Evolutionary conservation across 2,329 filamentous ascomycete genomes (phyloP).

Genomic region (Zelopaecilomyces penicillatus): DNA sequence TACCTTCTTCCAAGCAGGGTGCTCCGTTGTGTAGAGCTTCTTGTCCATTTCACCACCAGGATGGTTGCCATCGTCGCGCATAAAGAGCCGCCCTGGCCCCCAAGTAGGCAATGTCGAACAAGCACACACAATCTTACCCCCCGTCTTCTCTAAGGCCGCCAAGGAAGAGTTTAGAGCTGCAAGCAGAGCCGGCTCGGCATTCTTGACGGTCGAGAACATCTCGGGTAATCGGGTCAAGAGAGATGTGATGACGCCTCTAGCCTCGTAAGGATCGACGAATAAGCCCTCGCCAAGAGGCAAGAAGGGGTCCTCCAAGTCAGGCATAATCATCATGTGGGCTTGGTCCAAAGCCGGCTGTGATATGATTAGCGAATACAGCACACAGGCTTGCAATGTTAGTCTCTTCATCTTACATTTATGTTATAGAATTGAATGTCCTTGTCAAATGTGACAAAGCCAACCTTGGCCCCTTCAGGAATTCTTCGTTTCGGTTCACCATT

Average conservation of each 20-base stretch:
- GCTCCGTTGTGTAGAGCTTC: constrained; percentile 84
- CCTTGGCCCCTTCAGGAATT: constrained; percentile 71
- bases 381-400: neutral
- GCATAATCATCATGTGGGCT: constrained; percentile 98
- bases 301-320: constrained; percentile 93
- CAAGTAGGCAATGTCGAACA: constrained; percentile 82
- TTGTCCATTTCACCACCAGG: constrained; percentile 83
- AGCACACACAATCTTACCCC: constrained; percentile 87
- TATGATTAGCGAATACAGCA: neutral
- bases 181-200: constrained; percentile 81
- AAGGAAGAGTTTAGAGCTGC: constrained; percentile 77
- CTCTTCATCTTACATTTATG: constrained; percentile 51
- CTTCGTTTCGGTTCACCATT: constrained; percentile 44
- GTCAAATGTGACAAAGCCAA: constrained; percentile 94
- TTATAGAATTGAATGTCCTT: constrained; percentile 98
- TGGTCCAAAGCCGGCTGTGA: constrained; percentile 62
- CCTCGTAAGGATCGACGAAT: constrained; percentile 90
- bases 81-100: constrained; percentile 76
- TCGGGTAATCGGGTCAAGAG: constrained; percentile 75
- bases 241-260: constrained; percentile 77
- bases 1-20: constrained; percentile 77
- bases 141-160: constrained; percentile 74
- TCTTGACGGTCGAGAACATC: constrained; percentile 82
- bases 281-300: constrained; percentile 84
- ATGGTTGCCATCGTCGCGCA: constrained; percentile 82